Percentiles rank a stretch among this genome's conserved stretches.
Evolutionary conservation across 176 grass and related monocot species (phyloP).

Genomic region (Neostapfia colusana): DNA sequence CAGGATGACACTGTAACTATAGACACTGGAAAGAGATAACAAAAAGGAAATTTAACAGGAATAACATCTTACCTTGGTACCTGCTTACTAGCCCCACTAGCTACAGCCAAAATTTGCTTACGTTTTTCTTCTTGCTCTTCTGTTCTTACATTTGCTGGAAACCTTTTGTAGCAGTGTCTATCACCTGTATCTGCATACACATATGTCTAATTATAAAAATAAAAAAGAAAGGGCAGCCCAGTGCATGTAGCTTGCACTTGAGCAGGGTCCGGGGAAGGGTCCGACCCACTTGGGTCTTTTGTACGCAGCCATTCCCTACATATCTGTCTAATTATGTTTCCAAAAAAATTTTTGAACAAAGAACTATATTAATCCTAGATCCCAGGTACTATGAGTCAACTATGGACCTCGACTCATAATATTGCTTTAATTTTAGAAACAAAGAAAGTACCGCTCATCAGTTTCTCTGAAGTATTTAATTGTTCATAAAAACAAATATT

Average conservation of each 20-base stretch:
- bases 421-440: constrained; percentile 12
- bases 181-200: constrained; percentile 55
- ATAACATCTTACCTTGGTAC: constrained; percentile 58
- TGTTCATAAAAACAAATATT: neutral
- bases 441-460: neutral
- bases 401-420: constrained; percentile 21
- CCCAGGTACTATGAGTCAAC: neutral
- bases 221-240: too few species aligned
- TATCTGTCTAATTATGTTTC: constrained; percentile 35
- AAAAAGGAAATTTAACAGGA: constrained; percentile 26
- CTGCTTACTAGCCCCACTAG: constrained; percentile 64
- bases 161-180: constrained; percentile 70
- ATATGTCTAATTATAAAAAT: constrained; percentile 31
- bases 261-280: too few species aligned
- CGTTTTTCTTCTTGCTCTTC: constrained; percentile 98
- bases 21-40: constrained; percentile 4
- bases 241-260: too few species aligned
- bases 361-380: constrained; percentile 10
- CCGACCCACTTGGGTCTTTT: too few species aligned
- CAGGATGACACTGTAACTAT: constrained; percentile 2
- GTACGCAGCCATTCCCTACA: too few species aligned
- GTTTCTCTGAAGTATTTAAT: constrained; percentile 13
- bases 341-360: constrained; percentile 6
- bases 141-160: constrained; percentile 90
- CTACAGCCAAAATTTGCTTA: constrained; percentile 65